phyloP scores from a whole-genome alignment of 208 protist genomes.

The Acanthamoeba rhysodes region DNA sequence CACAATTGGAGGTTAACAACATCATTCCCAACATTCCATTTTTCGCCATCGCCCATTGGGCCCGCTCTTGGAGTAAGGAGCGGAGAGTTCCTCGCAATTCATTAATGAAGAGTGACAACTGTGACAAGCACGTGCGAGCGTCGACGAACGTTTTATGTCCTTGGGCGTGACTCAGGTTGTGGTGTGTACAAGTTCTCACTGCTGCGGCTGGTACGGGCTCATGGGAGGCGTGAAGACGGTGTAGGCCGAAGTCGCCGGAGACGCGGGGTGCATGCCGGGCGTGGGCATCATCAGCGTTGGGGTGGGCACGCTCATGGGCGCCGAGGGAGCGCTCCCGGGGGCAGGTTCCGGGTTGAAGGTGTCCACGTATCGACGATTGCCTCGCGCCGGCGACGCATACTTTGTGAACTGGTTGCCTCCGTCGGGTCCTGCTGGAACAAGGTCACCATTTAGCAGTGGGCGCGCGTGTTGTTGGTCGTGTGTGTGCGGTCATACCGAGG shows the following conservation, averaged over 20 bases:
- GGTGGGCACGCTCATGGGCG: too few relatives aligned
- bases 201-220: background rate
- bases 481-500: too few relatives aligned
- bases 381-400: background rate
- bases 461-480: too few relatives aligned
- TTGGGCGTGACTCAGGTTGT: background rate
- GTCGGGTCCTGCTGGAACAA: too few relatives aligned
- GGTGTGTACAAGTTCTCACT: background rate
- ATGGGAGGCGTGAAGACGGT: background rate
- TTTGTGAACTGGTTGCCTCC: background rate
- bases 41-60: background rate
- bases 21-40: background rate
- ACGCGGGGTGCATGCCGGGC: background rate
- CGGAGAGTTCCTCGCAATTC: too few relatives aligned
- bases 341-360: background rate
- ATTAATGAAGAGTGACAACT: too few relatives aligned
- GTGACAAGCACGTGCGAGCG: too few relatives aligned
- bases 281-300: too few relatives aligned
- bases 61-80: too few relatives aligned
- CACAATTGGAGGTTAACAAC: background rate
- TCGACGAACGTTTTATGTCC: too few relatives aligned
- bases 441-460: too few relatives aligned
- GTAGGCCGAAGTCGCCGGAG: background rate
- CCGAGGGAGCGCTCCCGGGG: too few relatives aligned
- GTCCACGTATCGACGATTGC: constrained; percentile 15